These are phyloP conservation scores for Syncephalis fuscata DNA, from an alignment of 371 early-diverging fungal genomes.

Conservation along the genomic window DNA sequence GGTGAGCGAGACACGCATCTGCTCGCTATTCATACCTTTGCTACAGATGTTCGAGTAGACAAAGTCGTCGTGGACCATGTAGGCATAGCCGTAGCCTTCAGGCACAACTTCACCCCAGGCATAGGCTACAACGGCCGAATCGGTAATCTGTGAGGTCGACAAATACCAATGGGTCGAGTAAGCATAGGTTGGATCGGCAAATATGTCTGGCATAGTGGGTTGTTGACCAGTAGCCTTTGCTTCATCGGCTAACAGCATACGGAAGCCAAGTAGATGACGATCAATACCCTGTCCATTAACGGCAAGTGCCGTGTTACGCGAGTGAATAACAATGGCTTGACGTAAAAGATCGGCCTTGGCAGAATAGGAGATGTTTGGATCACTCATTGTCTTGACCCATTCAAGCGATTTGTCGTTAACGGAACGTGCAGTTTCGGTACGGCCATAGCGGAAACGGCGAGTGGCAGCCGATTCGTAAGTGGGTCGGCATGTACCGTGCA, in stretches of 20 bases:
- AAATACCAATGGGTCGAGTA: constrained; percentile 80
- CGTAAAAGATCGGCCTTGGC: constrained; percentile 51
- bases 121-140: constrained; percentile 80
- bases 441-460: constrained; percentile 75
- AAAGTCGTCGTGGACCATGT: constrained; percentile 74
- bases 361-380: constrained; percentile 23
- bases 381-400: constrained; percentile 78
- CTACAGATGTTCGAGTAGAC: constrained; percentile 52
- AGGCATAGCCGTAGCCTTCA: constrained; percentile 88
- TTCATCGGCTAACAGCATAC: constrained; percentile 51
- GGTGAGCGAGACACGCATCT: too few species aligned
- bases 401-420: constrained; percentile 60
- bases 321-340: constrained; percentile 58
- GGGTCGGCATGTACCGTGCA: constrained; percentile 54
- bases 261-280: constrained; percentile 74
- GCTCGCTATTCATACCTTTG: too few species aligned
- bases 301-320: constrained; percentile 59
- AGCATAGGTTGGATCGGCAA: constrained; percentile 64
- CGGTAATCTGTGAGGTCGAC: constrained; percentile 82
- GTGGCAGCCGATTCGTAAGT: constrained; percentile 92
- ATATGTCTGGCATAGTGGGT: constrained; percentile 46
- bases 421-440: constrained; percentile 90
- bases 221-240: constrained; percentile 9
- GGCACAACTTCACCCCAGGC: constrained; percentile 96
- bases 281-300: constrained; percentile 80